Conservation (phyloP, 176 grass and related monocot species). For the Ensete ventricosum region DNA sequence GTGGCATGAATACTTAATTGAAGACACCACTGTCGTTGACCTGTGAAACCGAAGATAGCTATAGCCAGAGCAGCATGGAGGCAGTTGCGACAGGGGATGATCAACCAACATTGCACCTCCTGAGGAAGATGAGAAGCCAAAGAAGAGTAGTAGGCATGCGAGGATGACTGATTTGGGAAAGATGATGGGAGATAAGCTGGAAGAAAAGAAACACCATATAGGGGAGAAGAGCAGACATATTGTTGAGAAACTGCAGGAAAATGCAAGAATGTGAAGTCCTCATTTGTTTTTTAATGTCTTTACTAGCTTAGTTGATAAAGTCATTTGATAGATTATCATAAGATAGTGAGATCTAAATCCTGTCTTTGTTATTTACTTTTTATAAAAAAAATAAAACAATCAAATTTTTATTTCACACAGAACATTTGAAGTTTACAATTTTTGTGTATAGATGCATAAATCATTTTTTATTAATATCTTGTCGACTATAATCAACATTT, state of each 20-base stretch:
- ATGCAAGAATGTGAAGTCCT: slow-evolving; percentile 39
- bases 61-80: slow-evolving; percentile 18
- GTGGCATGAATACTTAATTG: slow-evolving; percentile 15
- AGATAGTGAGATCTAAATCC: too few relatives aligned
- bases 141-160: slow-evolving; percentile 32
- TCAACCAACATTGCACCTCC: background rate
- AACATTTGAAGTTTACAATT: too few relatives aligned
- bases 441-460: too few relatives aligned
- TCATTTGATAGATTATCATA: too few relatives aligned
- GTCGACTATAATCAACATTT: too few relatives aligned
- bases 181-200: slow-evolving; percentile 79
- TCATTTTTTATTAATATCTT: too few relatives aligned
- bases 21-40: slow-evolving; percentile 25
- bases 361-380: too few relatives aligned
- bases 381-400: too few relatives aligned
- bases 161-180: slow-evolving; percentile 79
- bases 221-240: slow-evolving; percentile 74
- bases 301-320: too few relatives aligned
- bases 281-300: background rate
- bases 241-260: slow-evolving; percentile 85
- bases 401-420: too few relatives aligned
- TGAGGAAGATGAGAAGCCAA: slow-evolving; percentile 47
- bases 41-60: slow-evolving; percentile 22
- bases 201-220: slow-evolving; percentile 67
- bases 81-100: slow-evolving; percentile 27